These are phyloP conservation scores for Ochetophila trinervis DNA, from an alignment of 306 rosid species.

Conservation along the genomic window DNA sequence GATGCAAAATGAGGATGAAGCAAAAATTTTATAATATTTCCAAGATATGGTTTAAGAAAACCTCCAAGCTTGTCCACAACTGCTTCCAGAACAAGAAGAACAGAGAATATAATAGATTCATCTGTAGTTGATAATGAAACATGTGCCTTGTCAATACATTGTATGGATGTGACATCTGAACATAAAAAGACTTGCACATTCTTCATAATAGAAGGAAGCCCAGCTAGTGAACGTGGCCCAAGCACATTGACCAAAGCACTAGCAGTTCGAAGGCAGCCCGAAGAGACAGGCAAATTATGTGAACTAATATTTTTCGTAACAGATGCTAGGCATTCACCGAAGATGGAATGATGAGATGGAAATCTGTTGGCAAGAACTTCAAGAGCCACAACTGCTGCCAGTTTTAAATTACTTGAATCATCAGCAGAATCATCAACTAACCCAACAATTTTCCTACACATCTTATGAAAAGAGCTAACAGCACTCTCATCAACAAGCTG, in stretches of 20 bases:
- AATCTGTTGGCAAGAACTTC: conserved; percentile 65
- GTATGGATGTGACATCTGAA: conserved; percentile 30
- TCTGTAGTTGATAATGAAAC: conserved; percentile 30
- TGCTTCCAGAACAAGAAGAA: conserved; percentile 69
- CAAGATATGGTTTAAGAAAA: conserved; percentile 74
- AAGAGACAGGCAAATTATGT: conserved; percentile 43
- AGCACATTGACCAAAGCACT: conserved; percentile 73
- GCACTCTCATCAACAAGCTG: conserved; percentile 50
- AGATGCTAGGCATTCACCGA: conserved; percentile 53
- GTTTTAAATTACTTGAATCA: conserved; percentile 54
- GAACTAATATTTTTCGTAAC: conserved; percentile 48
- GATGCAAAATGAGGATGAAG: conserved; percentile 54
- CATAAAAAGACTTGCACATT: conserved; percentile 56
- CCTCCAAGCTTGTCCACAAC: conserved; percentile 81
- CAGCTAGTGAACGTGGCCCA: conserved; percentile 72
- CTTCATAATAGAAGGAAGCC: conserved; percentile 77
- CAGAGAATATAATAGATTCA: conserved; percentile 49
- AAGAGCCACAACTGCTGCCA: conserved; percentile 79
- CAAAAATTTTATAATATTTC: conserved; percentile 59
- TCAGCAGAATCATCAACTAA: conserved; percentile 51
- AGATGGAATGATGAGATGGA: conserved; percentile 54
- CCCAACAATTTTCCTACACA: conserved; percentile 58
- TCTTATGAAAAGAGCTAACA: conserved; percentile 41
- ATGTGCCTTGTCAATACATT: conserved; percentile 14
- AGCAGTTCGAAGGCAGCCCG: conserved; percentile 71